phyloP scores from a whole-genome alignment of 176 grass and related monocot genomes.

The Ampelocalamus luodianensis region DNA sequence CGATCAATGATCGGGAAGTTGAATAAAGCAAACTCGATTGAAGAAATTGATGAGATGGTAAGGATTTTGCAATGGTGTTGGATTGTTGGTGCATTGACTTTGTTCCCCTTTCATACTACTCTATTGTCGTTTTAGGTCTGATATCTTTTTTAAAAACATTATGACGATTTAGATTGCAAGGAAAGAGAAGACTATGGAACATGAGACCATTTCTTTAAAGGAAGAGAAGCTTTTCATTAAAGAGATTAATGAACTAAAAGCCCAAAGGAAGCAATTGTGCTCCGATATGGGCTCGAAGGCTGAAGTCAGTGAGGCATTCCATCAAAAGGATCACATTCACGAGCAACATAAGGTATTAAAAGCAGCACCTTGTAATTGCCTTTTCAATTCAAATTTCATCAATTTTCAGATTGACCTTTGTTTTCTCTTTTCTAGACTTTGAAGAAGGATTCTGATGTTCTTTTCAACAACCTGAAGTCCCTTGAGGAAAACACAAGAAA shows the following conservation, averaged over 20 bases:
- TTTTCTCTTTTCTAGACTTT: slow-evolving; percentile 59
- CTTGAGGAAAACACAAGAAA: slow-evolving; percentile 67
- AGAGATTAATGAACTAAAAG: slow-evolving; percentile 90
- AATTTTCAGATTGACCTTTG: slow-evolving; percentile 31
- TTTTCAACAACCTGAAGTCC: slow-evolving; percentile 62
- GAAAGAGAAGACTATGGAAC: slow-evolving; percentile 75
- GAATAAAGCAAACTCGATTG: slow-evolving; percentile 83
- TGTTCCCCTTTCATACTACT: background rate
- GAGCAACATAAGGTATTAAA: slow-evolving; percentile 74
- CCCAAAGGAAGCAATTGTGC: slow-evolving; percentile 67
- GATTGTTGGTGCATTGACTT: background rate
- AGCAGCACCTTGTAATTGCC: slow-evolving; percentile 2
- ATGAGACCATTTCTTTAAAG: slow-evolving; percentile 79
- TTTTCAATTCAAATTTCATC: slow-evolving; percentile 16
- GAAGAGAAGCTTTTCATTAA: slow-evolving; percentile 82
- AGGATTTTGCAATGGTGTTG: slow-evolving; percentile 18
- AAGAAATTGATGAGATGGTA: slow-evolving; percentile 92
- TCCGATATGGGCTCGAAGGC: slow-evolving; percentile 64
- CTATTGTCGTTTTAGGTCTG: slow-evolving; percentile 23
- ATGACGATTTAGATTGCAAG: slow-evolving; percentile 62
- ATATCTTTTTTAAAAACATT: slow-evolving; percentile 21
- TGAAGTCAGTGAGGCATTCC: slow-evolving; percentile 81
- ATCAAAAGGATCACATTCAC: slow-evolving; percentile 79
- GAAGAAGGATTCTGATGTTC: slow-evolving; percentile 82
- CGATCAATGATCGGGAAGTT: slow-evolving; percentile 74